These are phyloP conservation scores for Punctularia strigosozonata DNA, from an alignment of 768 basidiomycete species.

Conservation along the genomic window DNA sequence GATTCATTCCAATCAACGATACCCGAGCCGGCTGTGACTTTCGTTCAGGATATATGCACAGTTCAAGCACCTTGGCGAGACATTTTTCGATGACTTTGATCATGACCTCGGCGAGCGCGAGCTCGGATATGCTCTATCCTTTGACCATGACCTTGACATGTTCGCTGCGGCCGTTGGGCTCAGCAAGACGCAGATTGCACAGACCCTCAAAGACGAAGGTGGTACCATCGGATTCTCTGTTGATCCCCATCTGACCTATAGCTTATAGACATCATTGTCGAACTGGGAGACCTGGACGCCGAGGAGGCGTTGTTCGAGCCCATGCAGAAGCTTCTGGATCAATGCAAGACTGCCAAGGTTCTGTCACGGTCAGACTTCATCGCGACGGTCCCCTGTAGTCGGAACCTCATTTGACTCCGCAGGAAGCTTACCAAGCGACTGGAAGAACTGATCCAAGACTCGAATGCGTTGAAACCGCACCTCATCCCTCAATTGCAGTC, in stretches of 20 bases:
- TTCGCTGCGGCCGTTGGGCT: conserved; percentile 88
- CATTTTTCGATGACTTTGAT: conserved; percentile 75
- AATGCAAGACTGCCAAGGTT: conserved; percentile 70
- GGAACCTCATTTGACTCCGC: not conserved
- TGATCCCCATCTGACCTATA: not conserved
- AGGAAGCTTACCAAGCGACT: conserved; percentile 85
- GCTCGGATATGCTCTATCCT: conserved; percentile 65
- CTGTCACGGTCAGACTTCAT: conserved; percentile 51
- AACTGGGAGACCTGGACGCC: conserved; percentile 65
- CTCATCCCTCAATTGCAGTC: conserved; percentile 64
- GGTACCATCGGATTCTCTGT: conserved; percentile 9
- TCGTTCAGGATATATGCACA: conserved; percentile 72
- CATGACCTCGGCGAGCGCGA: conserved; percentile 86
- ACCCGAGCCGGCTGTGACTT: not conserved
- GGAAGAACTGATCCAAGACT: conserved; percentile 66
- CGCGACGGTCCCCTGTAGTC: not conserved
- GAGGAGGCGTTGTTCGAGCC: conserved; percentile 72
- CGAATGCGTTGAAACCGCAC: conserved; percentile 57
- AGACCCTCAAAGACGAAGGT: conserved; percentile 72
- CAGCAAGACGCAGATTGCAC: conserved; percentile 75
- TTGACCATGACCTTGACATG: conserved; percentile 89
- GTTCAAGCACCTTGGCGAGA: conserved; percentile 85
- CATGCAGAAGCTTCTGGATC: conserved; percentile 70
- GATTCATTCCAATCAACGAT: not conserved
- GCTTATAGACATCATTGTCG: conserved; percentile 51